A percentile compares a stretch with the other conserved stretches of the same genome.
phyloP scores from a whole-genome alignment of 805 yeast species.

The Yarrowia sp. region DNA sequence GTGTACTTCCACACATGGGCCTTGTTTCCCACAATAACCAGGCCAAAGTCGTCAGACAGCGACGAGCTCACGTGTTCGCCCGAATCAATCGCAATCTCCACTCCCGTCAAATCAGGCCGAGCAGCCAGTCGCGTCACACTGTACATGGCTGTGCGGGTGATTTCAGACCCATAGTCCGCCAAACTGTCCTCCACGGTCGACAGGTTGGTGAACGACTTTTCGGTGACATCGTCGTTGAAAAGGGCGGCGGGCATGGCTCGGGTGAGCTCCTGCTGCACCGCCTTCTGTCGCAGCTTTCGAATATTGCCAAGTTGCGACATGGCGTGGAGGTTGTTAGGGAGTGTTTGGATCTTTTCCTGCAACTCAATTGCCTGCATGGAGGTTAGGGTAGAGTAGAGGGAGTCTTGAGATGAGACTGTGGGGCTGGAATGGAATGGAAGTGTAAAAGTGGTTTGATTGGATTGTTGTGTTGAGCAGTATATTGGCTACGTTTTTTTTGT shows the following conservation, averaged over 20 bases:
- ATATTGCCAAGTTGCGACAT: conserved; percentile 26
- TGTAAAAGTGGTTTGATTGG: too few species aligned
- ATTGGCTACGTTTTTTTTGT: too few species aligned
- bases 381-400: conserved; percentile 1
- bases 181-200: conserved; percentile 17
- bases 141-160: conserved; percentile 65
- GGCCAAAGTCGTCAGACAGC: conserved; percentile 57
- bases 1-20: conserved; percentile 73
- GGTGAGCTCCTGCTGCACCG: conserved; percentile 14
- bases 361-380: conserved; percentile 8
- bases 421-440: too few species aligned
- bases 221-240: conserved; percentile 33
- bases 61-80: conserved; percentile 50
- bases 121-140: conserved; percentile 65
- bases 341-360: conserved; percentile 11
- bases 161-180: conserved; percentile 52
- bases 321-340: not conserved
- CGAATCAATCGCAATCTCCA: conserved; percentile 37
- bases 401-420: too few species aligned
- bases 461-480: too few species aligned
- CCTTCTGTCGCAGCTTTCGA: conserved; percentile 19
- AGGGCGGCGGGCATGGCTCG: conserved; percentile 14
- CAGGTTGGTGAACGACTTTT: conserved; percentile 21
- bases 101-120: conserved; percentile 56
- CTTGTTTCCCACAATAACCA: conserved; percentile 58